Conservation (phyloP, 2,329 filamentous ascomycete species). For the Parafenestella ontariensis region DNA sequence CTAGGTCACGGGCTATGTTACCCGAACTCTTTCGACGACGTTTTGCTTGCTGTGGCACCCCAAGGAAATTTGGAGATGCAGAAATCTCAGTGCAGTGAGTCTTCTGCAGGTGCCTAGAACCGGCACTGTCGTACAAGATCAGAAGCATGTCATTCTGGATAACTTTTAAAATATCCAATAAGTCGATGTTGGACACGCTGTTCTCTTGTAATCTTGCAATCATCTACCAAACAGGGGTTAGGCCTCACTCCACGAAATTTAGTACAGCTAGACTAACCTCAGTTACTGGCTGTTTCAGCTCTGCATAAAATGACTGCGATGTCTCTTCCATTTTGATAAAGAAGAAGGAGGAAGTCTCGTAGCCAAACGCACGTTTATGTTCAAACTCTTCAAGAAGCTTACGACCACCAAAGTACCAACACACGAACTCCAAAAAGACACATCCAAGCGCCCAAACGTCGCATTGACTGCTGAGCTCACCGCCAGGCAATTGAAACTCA, state of each 20-base stretch:
- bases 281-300: background rate
- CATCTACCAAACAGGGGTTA: background rate
- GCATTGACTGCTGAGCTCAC: background rate
- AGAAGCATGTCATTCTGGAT: background rate
- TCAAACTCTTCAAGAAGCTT: background rate
- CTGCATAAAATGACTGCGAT: background rate
- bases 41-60: background rate
- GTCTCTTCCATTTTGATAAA: background rate
- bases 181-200: background rate
- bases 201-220: background rate
- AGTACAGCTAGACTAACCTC: background rate
- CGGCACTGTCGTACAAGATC: background rate
- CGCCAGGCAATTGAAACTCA: background rate
- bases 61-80: background rate
- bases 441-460: slow-evolving; percentile 95
- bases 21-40: background rate
- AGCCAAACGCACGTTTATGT: background rate
- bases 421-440: slow-evolving; percentile 74
- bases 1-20: background rate
- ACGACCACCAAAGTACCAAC: slow-evolving; percentile 3
- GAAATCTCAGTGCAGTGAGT: background rate
- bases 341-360: background rate
- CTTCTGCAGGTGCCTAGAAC: background rate
- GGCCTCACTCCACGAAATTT: background rate
- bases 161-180: background rate